phyloP scores from a whole-genome alignment of 2,329 filamentous ascomycete genomes.

The Lasiodiplodia sp. region DNA sequence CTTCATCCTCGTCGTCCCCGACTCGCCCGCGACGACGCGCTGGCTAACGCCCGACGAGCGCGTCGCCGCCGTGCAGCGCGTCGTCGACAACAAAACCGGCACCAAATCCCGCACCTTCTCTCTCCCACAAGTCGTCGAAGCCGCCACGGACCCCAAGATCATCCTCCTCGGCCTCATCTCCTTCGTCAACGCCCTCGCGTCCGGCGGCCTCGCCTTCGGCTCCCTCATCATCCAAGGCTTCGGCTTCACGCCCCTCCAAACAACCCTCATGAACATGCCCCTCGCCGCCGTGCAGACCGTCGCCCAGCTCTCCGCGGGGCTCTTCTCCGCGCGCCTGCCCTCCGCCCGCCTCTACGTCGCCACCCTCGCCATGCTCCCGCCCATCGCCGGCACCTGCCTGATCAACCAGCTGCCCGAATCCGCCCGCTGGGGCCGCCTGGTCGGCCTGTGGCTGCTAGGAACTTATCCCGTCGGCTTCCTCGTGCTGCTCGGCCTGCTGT shows the following conservation, averaged over 20 bases:
- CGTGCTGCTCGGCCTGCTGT: slow-evolving; percentile 67
- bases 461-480: slow-evolving; percentile 68
- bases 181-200: slow-evolving; percentile 46
- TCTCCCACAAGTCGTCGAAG: slow-evolving; percentile 60
- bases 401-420: slow-evolving; percentile 57
- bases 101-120: slow-evolving; percentile 57
- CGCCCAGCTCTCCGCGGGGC: slow-evolving; percentile 65
- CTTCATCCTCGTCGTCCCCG: slow-evolving; percentile 63
- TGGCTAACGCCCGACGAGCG: slow-evolving; percentile 66
- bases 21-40: slow-evolving; percentile 67
- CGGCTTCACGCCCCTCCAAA: slow-evolving; percentile 63
- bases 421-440: slow-evolving; percentile 61
- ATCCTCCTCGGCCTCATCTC: slow-evolving; percentile 57
- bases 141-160: slow-evolving; percentile 63
- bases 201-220: slow-evolving; percentile 65
- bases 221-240: slow-evolving; percentile 66
- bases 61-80: slow-evolving; percentile 64
- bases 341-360: slow-evolving; percentile 62
- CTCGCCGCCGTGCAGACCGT: slow-evolving; percentile 68
- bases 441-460: slow-evolving; percentile 67
- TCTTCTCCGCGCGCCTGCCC: slow-evolving; percentile 60
- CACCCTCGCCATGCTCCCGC: slow-evolving; percentile 61
- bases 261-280: slow-evolving; percentile 68
- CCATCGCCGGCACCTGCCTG: slow-evolving; percentile 64
- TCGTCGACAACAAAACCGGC: slow-evolving; percentile 52